A percentile compares a stretch with the other conserved stretches of the same genome.
Conservation (phyloP, 148 eudicot genomes). For the Cornus controversa region DNA sequence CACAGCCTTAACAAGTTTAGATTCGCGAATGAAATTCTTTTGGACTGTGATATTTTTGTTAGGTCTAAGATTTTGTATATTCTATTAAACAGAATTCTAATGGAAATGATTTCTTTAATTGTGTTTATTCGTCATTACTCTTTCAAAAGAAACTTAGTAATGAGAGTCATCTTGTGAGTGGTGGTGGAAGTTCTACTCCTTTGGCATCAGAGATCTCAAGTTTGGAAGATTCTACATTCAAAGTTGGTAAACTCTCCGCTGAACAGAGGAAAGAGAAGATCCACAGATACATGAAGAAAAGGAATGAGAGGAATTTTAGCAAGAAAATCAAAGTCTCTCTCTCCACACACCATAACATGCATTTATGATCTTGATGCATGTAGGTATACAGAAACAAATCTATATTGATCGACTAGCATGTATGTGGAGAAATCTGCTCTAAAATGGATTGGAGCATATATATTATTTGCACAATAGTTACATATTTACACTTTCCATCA, state of each 20-base stretch:
- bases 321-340: constrained; percentile 87
- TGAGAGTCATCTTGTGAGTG: constrained; percentile 48
- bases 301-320: constrained; percentile 87
- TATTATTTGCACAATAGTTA: too few relatives aligned
- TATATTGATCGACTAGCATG: too few relatives aligned
- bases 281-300: constrained; percentile 81
- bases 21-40: too few relatives aligned
- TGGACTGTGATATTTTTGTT: not conserved
- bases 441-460: too few relatives aligned
- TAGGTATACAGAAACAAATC: too few relatives aligned
- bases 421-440: too few relatives aligned
- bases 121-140: not conserved
- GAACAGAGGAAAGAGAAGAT: constrained; percentile 87
- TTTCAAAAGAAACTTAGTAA: constrained; percentile 47
- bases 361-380: too few relatives aligned
- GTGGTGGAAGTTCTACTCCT: constrained; percentile 45
- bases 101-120: not conserved
- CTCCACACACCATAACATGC: not conserved
- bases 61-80: not conserved
- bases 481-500: too few relatives aligned
- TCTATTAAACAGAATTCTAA: not conserved
- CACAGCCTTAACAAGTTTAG: too few relatives aligned
- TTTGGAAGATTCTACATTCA: constrained; percentile 68
- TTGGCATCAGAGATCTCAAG: constrained; percentile 66
- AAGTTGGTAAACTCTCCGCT: constrained; percentile 72